Evolutionary conservation across 1,139 yeast species (phyloP).

Genomic region (Ogataea hybrid): DNA sequence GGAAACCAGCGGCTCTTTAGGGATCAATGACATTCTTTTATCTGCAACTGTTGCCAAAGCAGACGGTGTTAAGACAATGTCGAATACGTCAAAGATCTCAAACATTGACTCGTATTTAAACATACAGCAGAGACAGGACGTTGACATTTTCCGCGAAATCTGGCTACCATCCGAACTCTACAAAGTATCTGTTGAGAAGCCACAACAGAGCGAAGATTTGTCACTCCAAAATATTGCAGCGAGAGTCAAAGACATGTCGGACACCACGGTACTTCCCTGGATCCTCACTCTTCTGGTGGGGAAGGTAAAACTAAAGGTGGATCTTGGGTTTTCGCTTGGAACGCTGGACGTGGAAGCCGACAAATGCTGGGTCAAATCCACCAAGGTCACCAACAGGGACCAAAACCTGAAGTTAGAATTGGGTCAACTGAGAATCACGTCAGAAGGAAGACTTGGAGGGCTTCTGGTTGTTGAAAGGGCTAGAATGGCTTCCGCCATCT

Average conservation of each 20-base stretch:
- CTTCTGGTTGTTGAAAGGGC: constrained; percentile 47
- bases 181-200: constrained; percentile 13
- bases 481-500: constrained; percentile 61
- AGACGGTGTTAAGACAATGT: constrained; percentile 36
- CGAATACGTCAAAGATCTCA: constrained; percentile 53
- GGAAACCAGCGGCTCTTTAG: constrained; percentile 77
- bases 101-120: constrained; percentile 66
- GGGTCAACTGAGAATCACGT: constrained; percentile 48
- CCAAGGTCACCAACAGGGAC: constrained; percentile 68
- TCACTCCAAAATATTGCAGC: constrained; percentile 44
- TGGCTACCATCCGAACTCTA: constrained; percentile 58
- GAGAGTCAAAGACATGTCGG: constrained; percentile 58
- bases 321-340: constrained; percentile 85
- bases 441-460: constrained; percentile 83
- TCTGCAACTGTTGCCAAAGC: constrained; percentile 42
- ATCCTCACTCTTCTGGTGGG: constrained; percentile 56
- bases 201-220: constrained; percentile 3
- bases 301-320: constrained; percentile 56
- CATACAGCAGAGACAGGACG: constrained; percentile 82
- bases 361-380: constrained; percentile 66
- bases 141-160: constrained; percentile 77
- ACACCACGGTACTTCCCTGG: constrained; percentile 76
- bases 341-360: constrained; percentile 52
- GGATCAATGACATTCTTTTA: constrained; percentile 48
- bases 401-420: constrained; percentile 68